These are phyloP conservation scores for Arachis hypogaea DNA, from an alignment of 306 rosid species.

Conservation along the genomic window DNA sequence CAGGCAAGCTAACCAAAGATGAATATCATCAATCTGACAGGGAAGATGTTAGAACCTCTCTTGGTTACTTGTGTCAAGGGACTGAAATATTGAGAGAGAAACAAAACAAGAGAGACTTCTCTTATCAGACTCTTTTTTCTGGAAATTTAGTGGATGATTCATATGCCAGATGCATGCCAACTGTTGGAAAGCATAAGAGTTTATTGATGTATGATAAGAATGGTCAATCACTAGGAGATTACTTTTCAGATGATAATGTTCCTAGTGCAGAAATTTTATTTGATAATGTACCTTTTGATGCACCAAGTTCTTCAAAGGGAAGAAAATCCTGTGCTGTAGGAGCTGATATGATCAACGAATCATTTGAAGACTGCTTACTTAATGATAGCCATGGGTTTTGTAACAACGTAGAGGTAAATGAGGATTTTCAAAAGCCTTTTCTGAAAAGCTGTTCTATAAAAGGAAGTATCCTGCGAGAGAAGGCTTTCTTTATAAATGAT, in stretches of 20 bases:
- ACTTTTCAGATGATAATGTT: constrained; percentile 44
- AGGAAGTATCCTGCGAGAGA: constrained; percentile 48
- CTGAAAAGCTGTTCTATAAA: constrained; percentile 61
- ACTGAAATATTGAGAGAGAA: constrained; percentile 44
- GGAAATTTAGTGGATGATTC: constrained; percentile 49
- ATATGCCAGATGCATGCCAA: constrained; percentile 46
- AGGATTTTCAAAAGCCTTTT: constrained; percentile 56
- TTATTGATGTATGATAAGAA: constrained; percentile 41
- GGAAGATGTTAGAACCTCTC: constrained; percentile 45
- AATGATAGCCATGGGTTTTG: constrained; percentile 41
- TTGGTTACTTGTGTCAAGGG: constrained; percentile 36
- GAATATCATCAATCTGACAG: constrained; percentile 38
- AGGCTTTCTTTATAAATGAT: constrained; percentile 49
- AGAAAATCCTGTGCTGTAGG: constrained; percentile 47
- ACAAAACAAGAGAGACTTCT: constrained; percentile 44
- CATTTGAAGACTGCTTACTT: constrained; percentile 44
- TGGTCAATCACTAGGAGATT: constrained; percentile 43
- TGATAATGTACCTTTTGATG: constrained; percentile 45
- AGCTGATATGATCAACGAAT: constrained; percentile 38
- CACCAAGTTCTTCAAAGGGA: constrained; percentile 48
- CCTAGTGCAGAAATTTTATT: constrained; percentile 42
- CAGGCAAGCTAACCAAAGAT: constrained; percentile 54
- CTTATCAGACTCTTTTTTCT: constrained; percentile 44
- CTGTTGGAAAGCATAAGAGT: constrained; percentile 36
- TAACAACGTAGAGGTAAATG: constrained; percentile 41